Evolutionary conservation across 2,329 filamentous ascomycete genomes (phyloP).

Genomic region (Penicillium sp.): DNA sequence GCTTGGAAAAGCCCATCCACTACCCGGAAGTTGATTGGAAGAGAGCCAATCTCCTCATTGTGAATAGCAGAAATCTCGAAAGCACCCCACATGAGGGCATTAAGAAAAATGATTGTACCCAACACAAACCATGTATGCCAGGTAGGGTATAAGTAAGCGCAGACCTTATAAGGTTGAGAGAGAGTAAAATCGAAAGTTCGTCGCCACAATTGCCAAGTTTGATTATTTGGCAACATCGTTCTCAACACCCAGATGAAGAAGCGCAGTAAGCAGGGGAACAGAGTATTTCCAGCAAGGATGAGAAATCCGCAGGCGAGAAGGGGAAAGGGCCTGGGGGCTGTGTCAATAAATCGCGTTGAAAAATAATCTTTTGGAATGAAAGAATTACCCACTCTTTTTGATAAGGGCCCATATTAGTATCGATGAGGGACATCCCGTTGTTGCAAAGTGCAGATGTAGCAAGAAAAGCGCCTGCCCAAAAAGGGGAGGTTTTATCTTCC

Average conservation of each 20-base stretch:
- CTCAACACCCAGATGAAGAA: not conserved
- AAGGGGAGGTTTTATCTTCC: not conserved
- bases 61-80: not conserved
- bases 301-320: not conserved
- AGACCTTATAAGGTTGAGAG: not conserved
- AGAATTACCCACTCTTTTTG: not conserved
- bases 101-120: not conserved
- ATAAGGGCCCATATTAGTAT: not conserved
- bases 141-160: not conserved
- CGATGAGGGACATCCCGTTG: not conserved
- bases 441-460: not conserved
- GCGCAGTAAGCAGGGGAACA: not conserved
- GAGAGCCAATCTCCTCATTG: not conserved
- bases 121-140: not conserved
- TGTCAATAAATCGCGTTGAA: not conserved
- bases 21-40: not conserved
- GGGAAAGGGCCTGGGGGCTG: not conserved
- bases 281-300: not conserved
- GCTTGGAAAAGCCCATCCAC: not conserved
- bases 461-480: not conserved
- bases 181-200: not conserved
- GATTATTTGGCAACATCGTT: not conserved
- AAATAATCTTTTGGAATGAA: not conserved
- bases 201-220: not conserved
- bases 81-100: not conserved